Percentiles rank a stretch among this genome's conserved stretches.
Conservation (phyloP, 768 basidiomycete genomes). For the Mycena leptocephala region DNA sequence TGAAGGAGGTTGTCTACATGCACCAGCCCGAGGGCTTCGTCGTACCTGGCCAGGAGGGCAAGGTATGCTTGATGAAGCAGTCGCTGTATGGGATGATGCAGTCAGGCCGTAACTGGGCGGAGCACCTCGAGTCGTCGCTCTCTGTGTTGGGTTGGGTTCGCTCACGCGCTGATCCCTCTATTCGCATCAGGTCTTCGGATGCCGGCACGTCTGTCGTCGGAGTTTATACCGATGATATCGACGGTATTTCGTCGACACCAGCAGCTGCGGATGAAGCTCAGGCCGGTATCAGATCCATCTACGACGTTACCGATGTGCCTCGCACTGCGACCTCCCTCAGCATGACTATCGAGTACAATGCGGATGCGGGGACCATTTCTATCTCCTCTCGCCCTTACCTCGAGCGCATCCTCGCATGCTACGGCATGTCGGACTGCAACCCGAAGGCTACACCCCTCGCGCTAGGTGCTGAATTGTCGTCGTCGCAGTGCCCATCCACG, state of each 20-base stretch:
- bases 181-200: slow-evolving; percentile 8
- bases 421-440: slow-evolving; percentile 39
- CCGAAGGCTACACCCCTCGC: slow-evolving; percentile 46
- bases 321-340: slow-evolving; percentile 42
- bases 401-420: slow-evolving; percentile 37
- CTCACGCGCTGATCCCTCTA: slow-evolving; percentile 26
- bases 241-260: slow-evolving; percentile 16
- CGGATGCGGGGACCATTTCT: too few species aligned
- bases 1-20: slow-evolving; percentile 55
- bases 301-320: slow-evolving; percentile 38
- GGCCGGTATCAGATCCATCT: slow-evolving; percentile 31
- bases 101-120: slow-evolving; percentile 30
- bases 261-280: slow-evolving; percentile 23
- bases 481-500: slow-evolving; percentile 20
- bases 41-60: not conserved
- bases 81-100: too few species aligned
- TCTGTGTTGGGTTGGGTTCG: slow-evolving; percentile 21
- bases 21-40: slow-evolving; percentile 45
- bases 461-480: slow-evolving; percentile 32
- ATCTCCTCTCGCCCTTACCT: slow-evolving; percentile 37
- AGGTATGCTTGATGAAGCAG: slow-evolving; percentile 18
- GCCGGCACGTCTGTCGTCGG: slow-evolving; percentile 16
- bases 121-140: slow-evolving; percentile 12
- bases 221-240: slow-evolving; percentile 25
- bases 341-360: slow-evolving; percentile 29